Evolutionary conservation across 2,329 filamentous ascomycete genomes (phyloP).

Genomic region (Aspergillus ruber): DNA sequence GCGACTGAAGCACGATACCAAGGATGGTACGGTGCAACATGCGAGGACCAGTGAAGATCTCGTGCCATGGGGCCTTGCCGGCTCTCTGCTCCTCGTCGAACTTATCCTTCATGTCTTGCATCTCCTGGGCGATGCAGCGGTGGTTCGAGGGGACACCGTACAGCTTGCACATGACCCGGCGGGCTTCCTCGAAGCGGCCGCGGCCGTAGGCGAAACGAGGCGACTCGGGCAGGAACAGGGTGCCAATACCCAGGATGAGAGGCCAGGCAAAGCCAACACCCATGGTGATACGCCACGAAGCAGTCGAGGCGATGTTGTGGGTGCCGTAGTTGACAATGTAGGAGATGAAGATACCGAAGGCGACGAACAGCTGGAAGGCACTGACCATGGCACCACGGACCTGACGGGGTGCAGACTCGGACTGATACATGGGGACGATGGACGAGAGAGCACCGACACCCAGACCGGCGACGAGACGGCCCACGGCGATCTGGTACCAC

Average conservation of each 20-base stretch:
- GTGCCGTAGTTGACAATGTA: conserved; percentile 46
- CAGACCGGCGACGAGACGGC: conserved; percentile 42
- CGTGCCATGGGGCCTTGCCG: conserved; percentile 34
- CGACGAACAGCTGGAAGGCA: conserved; percentile 46
- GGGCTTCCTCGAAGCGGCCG: conserved; percentile 47
- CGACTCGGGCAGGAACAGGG: conserved; percentile 51
- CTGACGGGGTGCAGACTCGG: conserved; percentile 41
- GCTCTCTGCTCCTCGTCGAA: conserved; percentile 49
- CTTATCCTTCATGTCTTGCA: conserved; percentile 54
- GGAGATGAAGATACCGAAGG: conserved; percentile 45
- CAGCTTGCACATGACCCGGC: conserved; percentile 47
- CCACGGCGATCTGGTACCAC: conserved; percentile 42
- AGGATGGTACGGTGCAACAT: conserved; percentile 44
- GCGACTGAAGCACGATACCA: conserved; percentile 40
- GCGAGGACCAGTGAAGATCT: conserved; percentile 42
- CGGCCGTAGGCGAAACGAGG: conserved; percentile 54
- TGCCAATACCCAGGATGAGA: conserved; percentile 48
- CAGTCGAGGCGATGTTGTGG: conserved; percentile 36
- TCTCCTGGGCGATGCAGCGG: conserved; percentile 49
- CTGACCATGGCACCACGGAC: conserved; percentile 44
- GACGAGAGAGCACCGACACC: conserved; percentile 44
- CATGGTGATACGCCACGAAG: conserved; percentile 46
- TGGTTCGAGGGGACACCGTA: conserved; percentile 53
- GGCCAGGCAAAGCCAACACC: conserved; percentile 55
- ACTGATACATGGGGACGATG: conserved; percentile 44